phyloP scores from a whole-genome alignment of 2,329 filamentous ascomycete genomes.

The Exophiala viscosa region DNA sequence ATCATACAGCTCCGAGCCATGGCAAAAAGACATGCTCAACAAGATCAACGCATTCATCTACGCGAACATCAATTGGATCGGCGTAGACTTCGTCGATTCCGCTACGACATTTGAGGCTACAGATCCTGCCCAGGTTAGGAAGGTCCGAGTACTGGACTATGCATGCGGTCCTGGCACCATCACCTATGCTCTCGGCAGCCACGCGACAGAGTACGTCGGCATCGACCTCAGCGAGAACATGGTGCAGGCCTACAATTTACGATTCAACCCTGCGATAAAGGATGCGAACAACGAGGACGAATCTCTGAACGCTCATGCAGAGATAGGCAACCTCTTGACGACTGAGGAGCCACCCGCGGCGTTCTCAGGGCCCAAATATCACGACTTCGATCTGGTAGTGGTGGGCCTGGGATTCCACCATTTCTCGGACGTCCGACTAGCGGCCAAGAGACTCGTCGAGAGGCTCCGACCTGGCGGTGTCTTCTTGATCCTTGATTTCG shows the following conservation, averaged over 20 bases:
- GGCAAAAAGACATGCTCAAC: constrained; percentile 26
- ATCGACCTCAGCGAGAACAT: constrained; percentile 70
- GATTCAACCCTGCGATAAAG: constrained; percentile 38
- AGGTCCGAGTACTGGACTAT: constrained; percentile 61
- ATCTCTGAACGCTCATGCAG: constrained; percentile 24
- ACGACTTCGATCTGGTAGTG: constrained; percentile 64
- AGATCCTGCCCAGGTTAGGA: not conserved
- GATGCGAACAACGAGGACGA: constrained; percentile 32
- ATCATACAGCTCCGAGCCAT: constrained; percentile 23
- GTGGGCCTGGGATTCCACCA: constrained; percentile 65
- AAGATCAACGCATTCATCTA: constrained; percentile 24
- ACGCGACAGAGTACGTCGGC: constrained; percentile 60
- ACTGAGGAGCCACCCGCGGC: constrained; percentile 43
- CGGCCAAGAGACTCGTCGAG: constrained; percentile 56
- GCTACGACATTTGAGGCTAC: constrained; percentile 13
- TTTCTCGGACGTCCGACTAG: constrained; percentile 61
- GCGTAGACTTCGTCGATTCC: constrained; percentile 23
- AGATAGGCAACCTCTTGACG: constrained; percentile 53
- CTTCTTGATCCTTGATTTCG: constrained; percentile 65
- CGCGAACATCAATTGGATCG: constrained; percentile 24
- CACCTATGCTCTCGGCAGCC: constrained; percentile 54
- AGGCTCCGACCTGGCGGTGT: constrained; percentile 64
- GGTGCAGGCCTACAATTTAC: constrained; percentile 63
- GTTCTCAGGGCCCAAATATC: constrained; percentile 60
- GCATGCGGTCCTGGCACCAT: constrained; percentile 66